phyloP scores from a whole-genome alignment of 495 filamentous ascomycete genomes.

The Penicillium desertorum region DNA sequence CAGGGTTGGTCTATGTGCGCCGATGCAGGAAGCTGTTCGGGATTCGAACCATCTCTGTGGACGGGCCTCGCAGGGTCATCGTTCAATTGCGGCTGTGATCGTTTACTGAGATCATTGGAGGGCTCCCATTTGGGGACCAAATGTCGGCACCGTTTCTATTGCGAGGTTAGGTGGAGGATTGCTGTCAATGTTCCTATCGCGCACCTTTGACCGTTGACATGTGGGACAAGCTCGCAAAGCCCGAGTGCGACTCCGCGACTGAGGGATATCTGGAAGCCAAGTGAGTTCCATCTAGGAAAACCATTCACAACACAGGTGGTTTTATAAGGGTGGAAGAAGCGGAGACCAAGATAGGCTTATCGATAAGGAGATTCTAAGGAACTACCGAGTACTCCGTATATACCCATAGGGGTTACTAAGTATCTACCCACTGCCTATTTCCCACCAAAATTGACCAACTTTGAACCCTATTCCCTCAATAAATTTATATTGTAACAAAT shows the following conservation, averaged over 20 bases:
- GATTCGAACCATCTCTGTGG: not conserved
- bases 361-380: conserved; percentile 17
- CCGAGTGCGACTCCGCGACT: conserved; percentile 36
- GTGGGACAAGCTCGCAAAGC: conserved; percentile 37
- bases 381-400: no score
- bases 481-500: no score
- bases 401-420: no score
- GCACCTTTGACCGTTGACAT: conserved; percentile 40
- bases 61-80: not conserved
- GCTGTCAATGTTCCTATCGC: not conserved
- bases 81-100: conserved; percentile 6
- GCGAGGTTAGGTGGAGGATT: not conserved
- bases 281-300: conserved; percentile 36
- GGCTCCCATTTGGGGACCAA: conserved; percentile 20
- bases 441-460: no score
- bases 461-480: no score
- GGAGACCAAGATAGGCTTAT: conserved; percentile 15
- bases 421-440: no score
- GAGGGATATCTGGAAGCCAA: conserved; percentile 40
- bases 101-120: conserved; percentile 5
- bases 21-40: not conserved
- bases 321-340: not conserved
- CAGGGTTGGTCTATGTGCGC: conserved; percentile 5
- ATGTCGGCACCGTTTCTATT: conserved; percentile 42
- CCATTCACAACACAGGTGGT: not conserved